Percentiles rank a stretch among this genome's conserved stretches.
Conservation (phyloP, 805 yeast genomes). For the Zygosaccharomyces bisporus region DNA sequence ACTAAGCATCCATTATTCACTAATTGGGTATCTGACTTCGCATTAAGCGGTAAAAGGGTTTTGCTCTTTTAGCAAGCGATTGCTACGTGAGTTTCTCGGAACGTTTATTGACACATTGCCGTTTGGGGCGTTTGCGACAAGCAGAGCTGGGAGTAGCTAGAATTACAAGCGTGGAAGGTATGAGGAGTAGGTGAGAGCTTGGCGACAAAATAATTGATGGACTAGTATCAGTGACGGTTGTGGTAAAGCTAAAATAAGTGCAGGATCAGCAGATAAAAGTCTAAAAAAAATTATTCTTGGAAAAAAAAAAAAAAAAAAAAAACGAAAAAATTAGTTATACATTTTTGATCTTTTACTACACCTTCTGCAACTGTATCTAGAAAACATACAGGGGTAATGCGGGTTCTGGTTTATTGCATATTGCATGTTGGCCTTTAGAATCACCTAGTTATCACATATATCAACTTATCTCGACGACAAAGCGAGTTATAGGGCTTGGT, state of each 20-base stretch:
- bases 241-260: neutral
- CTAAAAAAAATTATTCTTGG: too few species aligned
- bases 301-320: too few species aligned
- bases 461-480: too few species aligned
- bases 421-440: too few species aligned
- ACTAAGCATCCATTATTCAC: slow-evolving; percentile 3
- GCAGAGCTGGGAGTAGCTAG: neutral
- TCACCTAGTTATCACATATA: too few species aligned
- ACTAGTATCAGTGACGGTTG: neutral
- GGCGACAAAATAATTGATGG: too few species aligned
- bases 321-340: neutral
- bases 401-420: too few species aligned
- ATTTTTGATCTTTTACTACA: too few species aligned
- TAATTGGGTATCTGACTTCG: slow-evolving; percentile 1
- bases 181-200: too few species aligned
- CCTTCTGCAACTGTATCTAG: too few species aligned
- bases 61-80: slow-evolving; percentile 9
- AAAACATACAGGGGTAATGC: too few species aligned
- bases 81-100: slow-evolving; percentile 3
- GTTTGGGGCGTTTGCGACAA: neutral
- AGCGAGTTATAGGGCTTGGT: too few species aligned
- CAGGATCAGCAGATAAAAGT: neutral
- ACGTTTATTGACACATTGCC: neutral
- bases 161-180: neutral
- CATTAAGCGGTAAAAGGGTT: slow-evolving; percentile 7